Conservation (phyloP, 371 early-diverging fungal species). For the Choanephora cucurbitarum region DNA sequence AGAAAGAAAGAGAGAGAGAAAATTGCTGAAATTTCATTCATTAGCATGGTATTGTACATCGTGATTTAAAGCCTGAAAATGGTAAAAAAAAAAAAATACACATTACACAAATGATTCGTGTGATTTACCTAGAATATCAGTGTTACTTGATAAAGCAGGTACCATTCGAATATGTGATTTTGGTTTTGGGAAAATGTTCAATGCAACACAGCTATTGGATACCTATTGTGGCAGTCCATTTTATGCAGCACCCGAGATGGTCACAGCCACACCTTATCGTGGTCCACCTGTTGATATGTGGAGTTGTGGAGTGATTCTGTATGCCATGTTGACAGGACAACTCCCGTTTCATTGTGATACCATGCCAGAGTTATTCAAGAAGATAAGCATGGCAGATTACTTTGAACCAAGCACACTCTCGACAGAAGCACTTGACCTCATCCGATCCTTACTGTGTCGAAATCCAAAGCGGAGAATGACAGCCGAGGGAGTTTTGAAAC, state of each 20-base stretch:
- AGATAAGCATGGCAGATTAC: constrained; percentile 63
- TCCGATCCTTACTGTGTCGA: constrained; percentile 54
- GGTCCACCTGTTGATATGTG: constrained; percentile 82
- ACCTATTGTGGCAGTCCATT: constrained; percentile 95
- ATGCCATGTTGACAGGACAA: constrained; percentile 70
- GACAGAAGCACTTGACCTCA: constrained; percentile 45
- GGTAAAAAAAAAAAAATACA: constrained; percentile 26
- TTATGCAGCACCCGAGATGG: constrained; percentile 88
- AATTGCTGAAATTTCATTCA: no score
- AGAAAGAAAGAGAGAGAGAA: constrained; percentile 4
- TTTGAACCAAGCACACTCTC: constrained; percentile 50
- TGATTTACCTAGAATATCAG: constrained; percentile 23
- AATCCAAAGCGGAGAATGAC: constrained; percentile 69
- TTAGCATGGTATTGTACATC: constrained; percentile 74
- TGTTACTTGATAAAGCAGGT: constrained; percentile 72
- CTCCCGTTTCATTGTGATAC: constrained; percentile 83
- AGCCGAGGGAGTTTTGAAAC: constrained; percentile 70
- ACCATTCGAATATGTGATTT: constrained; percentile 90
- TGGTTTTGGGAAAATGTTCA: constrained; percentile 86
- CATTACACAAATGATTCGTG: no score
- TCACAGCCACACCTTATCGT: constrained; percentile 67
- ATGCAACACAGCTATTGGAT: constrained; percentile 74
- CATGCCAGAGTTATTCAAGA: constrained; percentile 66
- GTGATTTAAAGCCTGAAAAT: constrained; percentile 97
- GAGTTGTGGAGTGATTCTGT: constrained; percentile 78